Evolutionary conservation across 768 basidiomycete genomes (phyloP).

Genomic region (Leccinum arenicola): DNA sequence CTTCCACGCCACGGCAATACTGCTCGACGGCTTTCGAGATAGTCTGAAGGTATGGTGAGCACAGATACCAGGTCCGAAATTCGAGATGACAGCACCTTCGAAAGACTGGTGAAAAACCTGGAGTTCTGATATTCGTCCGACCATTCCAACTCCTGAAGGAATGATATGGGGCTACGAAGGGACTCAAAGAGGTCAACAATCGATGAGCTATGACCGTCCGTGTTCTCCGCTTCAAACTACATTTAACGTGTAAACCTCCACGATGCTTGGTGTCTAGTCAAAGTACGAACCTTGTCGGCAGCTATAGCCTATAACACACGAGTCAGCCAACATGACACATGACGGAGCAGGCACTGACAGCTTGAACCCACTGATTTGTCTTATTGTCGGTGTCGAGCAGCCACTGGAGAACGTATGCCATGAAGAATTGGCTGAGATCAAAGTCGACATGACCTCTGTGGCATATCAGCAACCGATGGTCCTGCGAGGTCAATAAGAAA

Average conservation of each 20-base stretch:
- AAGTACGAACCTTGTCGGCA: slow-evolving; percentile 65
- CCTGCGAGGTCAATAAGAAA: slow-evolving; percentile 10
- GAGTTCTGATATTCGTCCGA: slow-evolving; percentile 87
- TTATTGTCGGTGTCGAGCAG: slow-evolving; percentile 83
- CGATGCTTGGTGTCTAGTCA: neutral
- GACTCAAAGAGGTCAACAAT: slow-evolving; percentile 97
- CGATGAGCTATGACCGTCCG: slow-evolving; percentile 90
- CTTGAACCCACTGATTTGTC: slow-evolving; percentile 92
- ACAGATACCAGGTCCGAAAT: neutral
- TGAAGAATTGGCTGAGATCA: slow-evolving; percentile 76
- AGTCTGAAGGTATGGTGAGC: slow-evolving; percentile 48
- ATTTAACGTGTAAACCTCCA: slow-evolving; percentile 2
- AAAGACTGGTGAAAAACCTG: slow-evolving; percentile 82
- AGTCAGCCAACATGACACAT: slow-evolving; percentile 7
- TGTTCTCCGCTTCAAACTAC: slow-evolving; percentile 78
- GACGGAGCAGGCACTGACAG: slow-evolving; percentile 50
- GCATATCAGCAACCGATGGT: slow-evolving; percentile 1
- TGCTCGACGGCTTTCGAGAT: slow-evolving; percentile 90
- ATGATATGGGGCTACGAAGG: slow-evolving; percentile 83
- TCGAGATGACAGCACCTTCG: slow-evolving; percentile 59
- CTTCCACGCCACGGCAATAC: slow-evolving; percentile 85
- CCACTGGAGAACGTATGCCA: slow-evolving; percentile 87
- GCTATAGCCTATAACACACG: slow-evolving; percentile 61
- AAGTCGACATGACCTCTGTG: slow-evolving; percentile 58
- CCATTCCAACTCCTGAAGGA: slow-evolving; percentile 90